Evolutionary conservation across 108 stramenopile genomes (phyloP).

Genomic region (Chaetoceros tenuissimus): DNA sequence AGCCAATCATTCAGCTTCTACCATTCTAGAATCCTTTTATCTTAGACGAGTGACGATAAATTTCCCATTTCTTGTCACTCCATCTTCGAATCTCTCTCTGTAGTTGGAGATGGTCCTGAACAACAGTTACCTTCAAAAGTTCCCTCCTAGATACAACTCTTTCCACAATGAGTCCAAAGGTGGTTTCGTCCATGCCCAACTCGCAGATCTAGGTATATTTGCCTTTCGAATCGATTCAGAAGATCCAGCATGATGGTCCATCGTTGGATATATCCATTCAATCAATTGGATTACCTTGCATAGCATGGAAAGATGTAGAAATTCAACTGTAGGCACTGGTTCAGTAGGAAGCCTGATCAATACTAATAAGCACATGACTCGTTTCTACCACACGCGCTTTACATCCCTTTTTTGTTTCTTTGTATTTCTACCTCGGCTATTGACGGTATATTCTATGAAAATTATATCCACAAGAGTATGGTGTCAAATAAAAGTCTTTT

Average conservation of each 20-base stretch:
- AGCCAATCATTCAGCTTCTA: constrained; percentile 9
- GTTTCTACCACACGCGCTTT: constrained; percentile 1
- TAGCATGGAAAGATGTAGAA: constrained; percentile 6
- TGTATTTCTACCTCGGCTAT: constrained; percentile 5
- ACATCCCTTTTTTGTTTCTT: neutral
- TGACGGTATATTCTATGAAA: constrained; percentile 8
- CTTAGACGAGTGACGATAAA: constrained; percentile 7
- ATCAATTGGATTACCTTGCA: constrained; percentile 9
- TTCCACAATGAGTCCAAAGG: neutral
- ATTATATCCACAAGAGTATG: constrained; percentile 4
- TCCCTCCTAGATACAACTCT: neutral
- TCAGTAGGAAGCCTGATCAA: constrained; percentile 2
- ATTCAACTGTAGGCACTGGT: neutral
- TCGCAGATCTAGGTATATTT: constrained; percentile 14
- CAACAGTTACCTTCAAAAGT: neutral
- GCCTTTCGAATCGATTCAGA: neutral
- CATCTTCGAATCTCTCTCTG: neutral
- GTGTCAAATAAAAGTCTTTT: neutral
- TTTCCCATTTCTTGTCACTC: neutral
- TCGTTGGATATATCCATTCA: neutral
- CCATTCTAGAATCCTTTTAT: constrained; percentile 12
- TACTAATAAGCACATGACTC: constrained; percentile 1
- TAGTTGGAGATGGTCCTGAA: neutral
- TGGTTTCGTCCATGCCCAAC: neutral
- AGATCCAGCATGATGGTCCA: constrained; percentile 3